Conservation (phyloP, 768 basidiomycete genomes). For the Termitomyces sp. region DNA sequence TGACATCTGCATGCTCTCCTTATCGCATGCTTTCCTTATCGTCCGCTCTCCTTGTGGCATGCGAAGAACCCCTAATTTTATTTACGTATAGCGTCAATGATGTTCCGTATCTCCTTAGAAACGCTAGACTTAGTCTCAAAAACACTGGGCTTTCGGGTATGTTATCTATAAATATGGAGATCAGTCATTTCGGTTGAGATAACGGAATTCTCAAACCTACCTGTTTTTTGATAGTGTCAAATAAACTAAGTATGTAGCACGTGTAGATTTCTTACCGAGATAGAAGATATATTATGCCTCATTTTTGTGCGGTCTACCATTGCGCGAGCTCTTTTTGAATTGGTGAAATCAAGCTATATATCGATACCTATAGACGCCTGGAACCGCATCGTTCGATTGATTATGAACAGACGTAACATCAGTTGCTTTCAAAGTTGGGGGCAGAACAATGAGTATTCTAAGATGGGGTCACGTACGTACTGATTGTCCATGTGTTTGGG, state of each 20-base stretch:
- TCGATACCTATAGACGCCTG: constrained; percentile 41
- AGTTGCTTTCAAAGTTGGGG: constrained; percentile 17
- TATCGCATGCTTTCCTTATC: neutral
- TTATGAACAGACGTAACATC: constrained; percentile 45
- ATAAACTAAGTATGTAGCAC: no score
- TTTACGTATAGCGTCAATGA: neutral
- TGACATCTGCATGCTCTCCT: neutral
- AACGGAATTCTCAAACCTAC: no score
- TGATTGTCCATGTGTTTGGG: constrained; percentile 46
- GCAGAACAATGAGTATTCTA: neutral
- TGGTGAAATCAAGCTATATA: constrained; percentile 59
- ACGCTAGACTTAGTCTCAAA: neutral
- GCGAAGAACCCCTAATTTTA: neutral
- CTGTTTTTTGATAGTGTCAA: no score
- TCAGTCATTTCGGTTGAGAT: no score
- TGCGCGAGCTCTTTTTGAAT: constrained; percentile 43
- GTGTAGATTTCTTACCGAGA: no score
- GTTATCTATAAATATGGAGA: neutral
- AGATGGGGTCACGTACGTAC: constrained; percentile 17
- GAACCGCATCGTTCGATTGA: constrained; percentile 43
- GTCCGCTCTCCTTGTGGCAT: neutral
- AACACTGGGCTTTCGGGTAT: neutral
- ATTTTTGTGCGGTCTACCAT: constrained; percentile 43
- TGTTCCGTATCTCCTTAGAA: neutral
- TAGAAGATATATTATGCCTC: no score